Evolutionary conservation across 805 yeast species (phyloP).

Genomic region (Kluyveromyces wickerhamii): DNA sequence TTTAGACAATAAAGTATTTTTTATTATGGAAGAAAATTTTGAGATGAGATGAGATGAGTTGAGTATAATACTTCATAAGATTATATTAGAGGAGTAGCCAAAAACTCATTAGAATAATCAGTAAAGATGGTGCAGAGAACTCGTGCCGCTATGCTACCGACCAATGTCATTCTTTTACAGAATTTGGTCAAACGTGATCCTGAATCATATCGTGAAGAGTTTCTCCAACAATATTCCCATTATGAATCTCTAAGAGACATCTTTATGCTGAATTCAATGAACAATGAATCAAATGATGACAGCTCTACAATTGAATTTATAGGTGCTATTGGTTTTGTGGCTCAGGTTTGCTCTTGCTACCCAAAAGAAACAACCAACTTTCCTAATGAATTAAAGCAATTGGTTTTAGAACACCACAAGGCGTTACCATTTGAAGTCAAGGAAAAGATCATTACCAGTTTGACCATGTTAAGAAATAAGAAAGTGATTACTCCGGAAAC

Average conservation of each 20-base stretch:
- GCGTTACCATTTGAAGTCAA: conserved; percentile 77
- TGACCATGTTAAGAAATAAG: conserved; percentile 86
- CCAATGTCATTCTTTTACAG: conserved; percentile 84
- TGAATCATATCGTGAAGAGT: conserved; percentile 88
- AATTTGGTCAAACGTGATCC: conserved; percentile 93
- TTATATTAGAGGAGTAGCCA: background rate
- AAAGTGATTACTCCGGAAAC: conserved; percentile 70
- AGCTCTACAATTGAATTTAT: conserved; percentile 44
- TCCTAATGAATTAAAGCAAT: conserved; percentile 68
- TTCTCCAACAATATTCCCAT: conserved; percentile 84
- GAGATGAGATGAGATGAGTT: conserved; percentile 3
- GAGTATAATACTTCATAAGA: background rate
- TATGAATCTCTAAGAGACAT: conserved; percentile 87
- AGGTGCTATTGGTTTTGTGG: conserved; percentile 81
- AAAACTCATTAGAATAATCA: background rate
- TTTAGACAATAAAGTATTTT: too few species aligned
- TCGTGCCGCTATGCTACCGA: conserved; percentile 90
- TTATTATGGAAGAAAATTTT: conserved; percentile 3
- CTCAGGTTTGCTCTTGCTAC: conserved; percentile 86
- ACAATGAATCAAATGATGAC: conserved; percentile 22
- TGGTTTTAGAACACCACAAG: conserved; percentile 69
- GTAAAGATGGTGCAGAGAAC: conserved; percentile 70
- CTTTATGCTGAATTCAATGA: conserved; percentile 50
- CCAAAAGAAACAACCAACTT: conserved; percentile 82
- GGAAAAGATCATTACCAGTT: conserved; percentile 83